A percentile compares a stretch with the other conserved stretches of the same genome.
These are phyloP conservation scores for Cnidoscolus chayamansa DNA, from an alignment of 441 rosid genomes.

Conservation along the genomic window DNA sequence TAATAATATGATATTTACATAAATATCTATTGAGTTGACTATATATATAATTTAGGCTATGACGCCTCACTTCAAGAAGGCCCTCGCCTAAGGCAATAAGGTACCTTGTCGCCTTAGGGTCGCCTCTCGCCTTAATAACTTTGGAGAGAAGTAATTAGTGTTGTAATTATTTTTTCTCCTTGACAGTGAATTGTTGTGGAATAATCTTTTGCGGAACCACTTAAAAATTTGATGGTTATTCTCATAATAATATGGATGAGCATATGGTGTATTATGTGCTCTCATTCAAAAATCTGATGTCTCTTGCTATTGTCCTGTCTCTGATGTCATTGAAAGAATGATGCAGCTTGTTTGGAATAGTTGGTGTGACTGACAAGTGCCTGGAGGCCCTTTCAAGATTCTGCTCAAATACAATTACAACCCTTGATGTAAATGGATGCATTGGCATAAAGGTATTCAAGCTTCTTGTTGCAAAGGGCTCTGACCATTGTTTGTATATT, in stretches of 20 bases:
- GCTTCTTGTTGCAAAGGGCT: conserved; percentile 13
- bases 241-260: background rate
- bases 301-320: conserved; percentile 11
- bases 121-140: no score
- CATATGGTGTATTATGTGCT: background rate
- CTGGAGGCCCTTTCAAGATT: conserved; percentile 64
- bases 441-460: conserved; percentile 67
- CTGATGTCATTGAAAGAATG: conserved; percentile 17
- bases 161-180: no score
- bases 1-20: no score
- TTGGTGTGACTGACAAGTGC: conserved; percentile 82
- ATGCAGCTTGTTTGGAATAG: conserved; percentile 91
- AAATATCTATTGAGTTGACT: no score
- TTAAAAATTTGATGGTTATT: no score
- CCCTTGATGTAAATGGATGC: conserved; percentile 94
- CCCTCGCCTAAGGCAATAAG: no score
- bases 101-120: no score
- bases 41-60: no score
- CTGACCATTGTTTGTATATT: background rate
- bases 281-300: background rate
- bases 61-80: no score
- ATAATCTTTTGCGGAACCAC: no score
- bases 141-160: no score
- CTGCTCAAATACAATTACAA: conserved; percentile 62
- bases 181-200: no score